Conservation (phyloP, 169 alveolate genomes). For the Eimeria sp. region DNA sequence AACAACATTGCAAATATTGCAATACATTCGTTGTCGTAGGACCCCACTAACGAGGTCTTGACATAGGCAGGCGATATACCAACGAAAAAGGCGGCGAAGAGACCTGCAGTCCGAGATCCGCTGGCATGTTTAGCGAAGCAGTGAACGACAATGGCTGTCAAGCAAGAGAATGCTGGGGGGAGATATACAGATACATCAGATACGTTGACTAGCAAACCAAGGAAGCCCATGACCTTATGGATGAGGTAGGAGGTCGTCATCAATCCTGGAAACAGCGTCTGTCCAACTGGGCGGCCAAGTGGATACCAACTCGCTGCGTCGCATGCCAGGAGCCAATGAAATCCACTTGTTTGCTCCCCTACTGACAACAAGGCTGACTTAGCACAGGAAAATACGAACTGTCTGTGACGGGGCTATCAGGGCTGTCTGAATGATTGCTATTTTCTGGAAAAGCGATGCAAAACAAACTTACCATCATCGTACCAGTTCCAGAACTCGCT, state of each 20-base stretch:
- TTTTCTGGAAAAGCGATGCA: too few species aligned
- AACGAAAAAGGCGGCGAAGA: conserved; percentile 97
- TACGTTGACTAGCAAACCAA: conserved; percentile 93
- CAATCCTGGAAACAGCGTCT: conserved; percentile 99
- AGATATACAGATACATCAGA: conserved; percentile 98
- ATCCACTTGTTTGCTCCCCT: background rate
- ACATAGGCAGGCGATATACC: conserved; percentile 98
- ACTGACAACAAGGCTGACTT: background rate
- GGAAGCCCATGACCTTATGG: conserved; percentile 75
- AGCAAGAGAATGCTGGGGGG: conserved; percentile 98
- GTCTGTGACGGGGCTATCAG: background rate
- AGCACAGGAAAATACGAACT: background rate
- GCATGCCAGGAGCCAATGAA: background rate
- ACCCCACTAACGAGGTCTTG: conserved; percentile 95
- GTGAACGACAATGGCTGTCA: conserved; percentile 94
- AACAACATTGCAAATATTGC: conserved; percentile 98
- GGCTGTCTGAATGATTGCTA: background rate
- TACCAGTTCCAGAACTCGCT: conserved; percentile 99
- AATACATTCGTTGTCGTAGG: conserved; percentile 99
- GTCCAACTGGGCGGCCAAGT: conserved; percentile 99
- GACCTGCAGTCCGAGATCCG: conserved; percentile 96
- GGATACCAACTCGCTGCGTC: conserved; percentile 98
- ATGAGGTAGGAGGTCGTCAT: conserved; percentile 97
- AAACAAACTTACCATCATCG: conserved; percentile 90
- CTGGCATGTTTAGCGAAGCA: conserved; percentile 87